Evolutionary conservation across 257 asterid genomes (phyloP).

Genomic region (Nicotiana paniculata): DNA sequence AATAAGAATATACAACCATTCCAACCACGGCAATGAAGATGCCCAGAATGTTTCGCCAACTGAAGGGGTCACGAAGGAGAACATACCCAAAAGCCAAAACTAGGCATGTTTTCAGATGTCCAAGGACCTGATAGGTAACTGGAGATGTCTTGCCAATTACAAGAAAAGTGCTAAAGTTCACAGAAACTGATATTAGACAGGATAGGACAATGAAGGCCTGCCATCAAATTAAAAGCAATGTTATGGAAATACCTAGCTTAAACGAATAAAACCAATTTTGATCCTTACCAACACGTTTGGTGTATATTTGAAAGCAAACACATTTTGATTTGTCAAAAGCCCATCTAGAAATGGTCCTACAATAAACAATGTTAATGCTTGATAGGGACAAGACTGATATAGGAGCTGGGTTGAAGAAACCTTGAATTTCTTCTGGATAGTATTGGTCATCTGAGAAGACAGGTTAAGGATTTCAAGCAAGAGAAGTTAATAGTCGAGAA

Average conservation of each 20-base stretch:
- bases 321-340: slow-evolving; percentile 38
- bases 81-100: slow-evolving; percentile 28
- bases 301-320: slow-evolving; percentile 46
- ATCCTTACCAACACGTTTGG: slow-evolving; percentile 76
- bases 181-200: slow-evolving; percentile 24
- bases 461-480: slow-evolving; percentile 44
- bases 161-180: slow-evolving; percentile 86
- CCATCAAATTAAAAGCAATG: slow-evolving; percentile 14
- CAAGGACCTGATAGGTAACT: slow-evolving; percentile 71
- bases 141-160: slow-evolving; percentile 36
- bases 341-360: slow-evolving; percentile 79
- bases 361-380: slow-evolving; percentile 58
- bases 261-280: slow-evolving; percentile 6
- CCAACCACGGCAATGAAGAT: slow-evolving; percentile 70
- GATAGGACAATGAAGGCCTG: slow-evolving; percentile 76
- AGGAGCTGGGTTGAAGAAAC: slow-evolving; percentile 35
- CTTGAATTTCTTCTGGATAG: slow-evolving; percentile 65
- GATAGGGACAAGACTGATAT: slow-evolving; percentile 84
- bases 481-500: not conserved
- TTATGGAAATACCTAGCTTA: slow-evolving; percentile 6
- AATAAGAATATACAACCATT: slow-evolving; percentile 69
- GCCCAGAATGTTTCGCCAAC: slow-evolving; percentile 78
- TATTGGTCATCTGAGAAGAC: slow-evolving; percentile 68
- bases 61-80: slow-evolving; percentile 74
- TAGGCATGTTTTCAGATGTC: slow-evolving; percentile 61